Percentiles rank a stretch among this genome's conserved stretches.
Conservation (phyloP, 169 alveolate species). For the Eimeria mitis region DNA sequence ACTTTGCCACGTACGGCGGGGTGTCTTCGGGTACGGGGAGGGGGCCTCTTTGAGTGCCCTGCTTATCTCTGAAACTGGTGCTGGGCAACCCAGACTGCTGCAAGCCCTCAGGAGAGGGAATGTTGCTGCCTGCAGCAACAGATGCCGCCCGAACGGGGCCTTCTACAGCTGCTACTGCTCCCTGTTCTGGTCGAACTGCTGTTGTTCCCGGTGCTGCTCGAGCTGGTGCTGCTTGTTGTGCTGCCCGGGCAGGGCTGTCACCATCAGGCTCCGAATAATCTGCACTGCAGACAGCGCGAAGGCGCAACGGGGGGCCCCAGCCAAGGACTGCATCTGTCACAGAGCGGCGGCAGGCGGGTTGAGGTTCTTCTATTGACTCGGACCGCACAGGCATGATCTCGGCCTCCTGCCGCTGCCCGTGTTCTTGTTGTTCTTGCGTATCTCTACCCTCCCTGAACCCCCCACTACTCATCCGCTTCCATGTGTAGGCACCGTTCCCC, state of each 20-base stretch:
- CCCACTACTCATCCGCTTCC: background rate
- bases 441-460: background rate
- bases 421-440: background rate
- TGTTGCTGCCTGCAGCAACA: background rate
- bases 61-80: background rate
- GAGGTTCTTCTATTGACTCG: conserved; percentile 21
- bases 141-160: background rate
- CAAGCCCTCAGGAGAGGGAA: background rate
- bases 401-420: background rate
- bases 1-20: conserved; percentile 24
- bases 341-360: conserved; percentile 9
- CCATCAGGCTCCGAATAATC: conserved; percentile 5
- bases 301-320: conserved; percentile 68
- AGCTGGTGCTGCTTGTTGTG: background rate
- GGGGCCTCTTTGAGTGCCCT: background rate
- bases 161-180: conserved; percentile 8
- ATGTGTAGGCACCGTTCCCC: background rate
- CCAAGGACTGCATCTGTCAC: conserved; percentile 72
- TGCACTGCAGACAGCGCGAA: conserved; percentile 29
- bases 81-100: background rate
- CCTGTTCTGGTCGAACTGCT: background rate
- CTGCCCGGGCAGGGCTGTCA: background rate
- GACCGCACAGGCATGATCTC: background rate
- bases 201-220: background rate
- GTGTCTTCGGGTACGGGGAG: background rate